A percentile compares a stretch with the other conserved stretches of the same genome.
These are phyloP conservation scores for Populus euphratica DNA, from an alignment of 345 rosid genomes.

Conservation along the genomic window DNA sequence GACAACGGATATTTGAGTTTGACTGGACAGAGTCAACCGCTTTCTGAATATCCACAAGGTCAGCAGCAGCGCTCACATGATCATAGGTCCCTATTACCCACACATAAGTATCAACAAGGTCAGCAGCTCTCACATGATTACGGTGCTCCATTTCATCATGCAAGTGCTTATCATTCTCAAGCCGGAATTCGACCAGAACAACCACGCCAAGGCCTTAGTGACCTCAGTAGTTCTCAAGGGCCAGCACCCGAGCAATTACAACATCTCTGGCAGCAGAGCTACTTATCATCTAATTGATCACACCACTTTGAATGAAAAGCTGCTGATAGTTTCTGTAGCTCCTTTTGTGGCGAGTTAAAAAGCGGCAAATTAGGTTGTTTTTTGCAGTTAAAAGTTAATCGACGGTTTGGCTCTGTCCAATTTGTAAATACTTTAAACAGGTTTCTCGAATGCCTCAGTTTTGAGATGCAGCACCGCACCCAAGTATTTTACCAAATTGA, in stretches of 20 bases:
- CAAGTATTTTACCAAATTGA: constrained; percentile 7
- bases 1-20: constrained; percentile 15
- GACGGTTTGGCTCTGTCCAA: constrained; percentile 12
- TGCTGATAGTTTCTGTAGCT: constrained; percentile 12
- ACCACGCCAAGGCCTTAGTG: constrained; percentile 18
- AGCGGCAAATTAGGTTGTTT: constrained; percentile 17
- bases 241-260: constrained; percentile 12
- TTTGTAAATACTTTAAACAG: constrained; percentile 27
- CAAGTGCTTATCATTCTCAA: constrained; percentile 19
- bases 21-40: constrained; percentile 24
- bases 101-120: constrained; percentile 11
- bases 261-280: constrained; percentile 20
- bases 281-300: not conserved
- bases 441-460: constrained; percentile 15
- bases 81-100: constrained; percentile 16
- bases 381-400: not conserved
- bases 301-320: constrained; percentile 4
- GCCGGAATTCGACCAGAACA: constrained; percentile 15
- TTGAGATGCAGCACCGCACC: not conserved
- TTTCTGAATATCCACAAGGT: constrained; percentile 16
- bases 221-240: constrained; percentile 16
- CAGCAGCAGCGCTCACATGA: constrained; percentile 24
- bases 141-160: constrained; percentile 17
- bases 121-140: constrained; percentile 29
- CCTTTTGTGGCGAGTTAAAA: constrained; percentile 12